Evolutionary conservation across 2,329 filamentous ascomycete genomes (phyloP).

Genomic region (Chalaropsis ovoidea): DNA sequence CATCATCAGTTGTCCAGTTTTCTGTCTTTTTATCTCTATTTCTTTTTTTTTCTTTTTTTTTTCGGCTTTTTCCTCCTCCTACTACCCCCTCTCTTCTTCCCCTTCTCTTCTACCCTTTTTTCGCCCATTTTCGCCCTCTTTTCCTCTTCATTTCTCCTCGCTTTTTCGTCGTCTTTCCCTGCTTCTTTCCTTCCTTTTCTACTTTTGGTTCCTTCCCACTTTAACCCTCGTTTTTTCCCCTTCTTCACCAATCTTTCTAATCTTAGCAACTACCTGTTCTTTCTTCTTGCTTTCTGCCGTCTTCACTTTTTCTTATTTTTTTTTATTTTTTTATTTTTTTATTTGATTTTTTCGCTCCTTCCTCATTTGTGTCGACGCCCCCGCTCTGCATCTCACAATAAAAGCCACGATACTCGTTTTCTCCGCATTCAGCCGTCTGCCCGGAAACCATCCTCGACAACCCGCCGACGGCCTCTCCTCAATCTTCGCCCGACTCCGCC

Average conservation of each 20-base stretch:
- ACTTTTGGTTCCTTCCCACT: neutral
- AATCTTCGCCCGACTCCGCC: neutral
- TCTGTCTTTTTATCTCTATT: no score
- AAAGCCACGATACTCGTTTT: neutral
- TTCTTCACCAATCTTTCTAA: neutral
- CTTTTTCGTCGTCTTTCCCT: neutral
- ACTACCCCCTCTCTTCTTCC: neutral
- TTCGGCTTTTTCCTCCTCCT: neutral
- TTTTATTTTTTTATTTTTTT: neutral
- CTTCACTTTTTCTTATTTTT: neutral
- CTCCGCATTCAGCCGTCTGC: neutral
- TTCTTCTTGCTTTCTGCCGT: neutral
- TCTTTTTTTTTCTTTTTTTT: neutral
- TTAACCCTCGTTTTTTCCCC: neutral
- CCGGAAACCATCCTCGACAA: neutral
- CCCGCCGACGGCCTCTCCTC: neutral
- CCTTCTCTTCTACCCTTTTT: neutral
- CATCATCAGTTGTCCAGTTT: no score
- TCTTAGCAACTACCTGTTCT: conserved; percentile 6
- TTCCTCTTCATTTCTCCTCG: neutral
- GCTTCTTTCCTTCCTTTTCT: neutral
- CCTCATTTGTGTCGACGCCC: neutral
- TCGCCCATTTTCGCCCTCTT: neutral
- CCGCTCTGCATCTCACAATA: neutral
- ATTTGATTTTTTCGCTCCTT: neutral